A percentile compares a stretch with the other conserved stretches of the same genome.
Evolutionary conservation across 2,329 filamentous ascomycete species (phyloP).

Genomic region (Fusarium annulatum): DNA sequence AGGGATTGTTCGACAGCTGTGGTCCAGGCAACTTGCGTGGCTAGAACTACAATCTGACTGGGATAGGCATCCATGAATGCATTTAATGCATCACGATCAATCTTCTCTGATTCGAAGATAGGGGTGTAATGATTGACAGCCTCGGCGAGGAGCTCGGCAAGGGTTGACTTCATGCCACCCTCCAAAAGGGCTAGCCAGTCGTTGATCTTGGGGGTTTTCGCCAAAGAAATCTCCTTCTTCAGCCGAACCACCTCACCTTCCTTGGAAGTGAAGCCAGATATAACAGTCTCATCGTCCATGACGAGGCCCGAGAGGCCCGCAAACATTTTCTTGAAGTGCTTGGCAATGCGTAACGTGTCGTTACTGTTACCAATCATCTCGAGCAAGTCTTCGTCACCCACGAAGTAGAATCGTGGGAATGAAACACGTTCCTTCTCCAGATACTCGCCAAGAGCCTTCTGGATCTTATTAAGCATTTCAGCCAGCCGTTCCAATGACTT

Average conservation of each 20-base stretch:
- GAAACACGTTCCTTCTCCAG: slow-evolving; percentile 97
- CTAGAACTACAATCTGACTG: slow-evolving; percentile 94
- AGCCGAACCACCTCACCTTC: slow-evolving; percentile 90
- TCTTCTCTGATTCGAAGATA: slow-evolving; percentile 76
- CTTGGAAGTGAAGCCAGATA: slow-evolving; percentile 93
- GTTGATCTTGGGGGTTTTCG: slow-evolving; percentile 96
- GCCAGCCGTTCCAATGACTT: slow-evolving; percentile 95
- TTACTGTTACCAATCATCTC: slow-evolving; percentile 99
- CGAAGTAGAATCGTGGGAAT: slow-evolving; percentile 99
- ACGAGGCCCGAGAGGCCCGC: slow-evolving; percentile 90
- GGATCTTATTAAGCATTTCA: slow-evolving; percentile 98
- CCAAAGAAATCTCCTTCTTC: slow-evolving; percentile 90
- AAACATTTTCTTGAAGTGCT: slow-evolving; percentile 99
- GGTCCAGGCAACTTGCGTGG: slow-evolving; percentile 94
- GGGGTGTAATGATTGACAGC: slow-evolving; percentile 84
- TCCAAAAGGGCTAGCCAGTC: slow-evolving; percentile 98
- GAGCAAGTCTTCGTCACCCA: slow-evolving; percentile 96
- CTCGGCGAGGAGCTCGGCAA: slow-evolving; percentile 90
- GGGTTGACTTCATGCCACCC: slow-evolving; percentile 90
- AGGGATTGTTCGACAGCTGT: slow-evolving; percentile 84
- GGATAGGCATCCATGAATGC: slow-evolving; percentile 88
- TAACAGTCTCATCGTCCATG: slow-evolving; percentile 90
- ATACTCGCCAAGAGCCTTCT: slow-evolving; percentile 98
- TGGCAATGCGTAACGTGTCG: slow-evolving; percentile 93
- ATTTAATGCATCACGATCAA: slow-evolving; percentile 77